Evolutionary conservation across 2,329 filamentous ascomycete species (phyloP).

Genomic region (Exophiala viscosa): DNA sequence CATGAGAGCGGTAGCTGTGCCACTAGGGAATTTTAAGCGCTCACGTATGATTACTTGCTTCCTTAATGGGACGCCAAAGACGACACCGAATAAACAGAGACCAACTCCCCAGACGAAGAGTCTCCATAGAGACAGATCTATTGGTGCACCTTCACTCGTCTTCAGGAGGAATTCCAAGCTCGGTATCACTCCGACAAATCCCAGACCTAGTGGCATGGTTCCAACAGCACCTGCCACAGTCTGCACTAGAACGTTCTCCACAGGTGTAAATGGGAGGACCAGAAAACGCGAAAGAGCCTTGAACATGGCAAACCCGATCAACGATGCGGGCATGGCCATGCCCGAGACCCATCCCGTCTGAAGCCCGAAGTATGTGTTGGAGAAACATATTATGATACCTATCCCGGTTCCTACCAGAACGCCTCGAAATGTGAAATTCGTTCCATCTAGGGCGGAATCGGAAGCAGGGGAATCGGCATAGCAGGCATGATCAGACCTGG

Average conservation of each 20-base stretch:
- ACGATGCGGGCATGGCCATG: slow-evolving; percentile 94
- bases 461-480: slow-evolving; percentile 15
- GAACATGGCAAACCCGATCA: slow-evolving; percentile 95
- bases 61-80: slow-evolving; percentile 88
- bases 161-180: slow-evolving; percentile 83
- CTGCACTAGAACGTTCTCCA: slow-evolving; percentile 95
- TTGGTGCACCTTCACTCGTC: slow-evolving; percentile 71
- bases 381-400: slow-evolving; percentile 88
- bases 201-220: slow-evolving; percentile 93
- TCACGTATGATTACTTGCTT: slow-evolving; percentile 91
- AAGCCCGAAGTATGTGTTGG: slow-evolving; percentile 98
- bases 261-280: slow-evolving; percentile 78
- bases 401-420: slow-evolving; percentile 76
- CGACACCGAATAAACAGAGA: slow-evolving; percentile 91
- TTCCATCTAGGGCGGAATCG: slow-evolving; percentile 42
- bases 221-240: slow-evolving; percentile 93
- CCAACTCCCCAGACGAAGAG: slow-evolving; percentile 87
- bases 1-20: slow-evolving; percentile 90
- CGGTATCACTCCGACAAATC: slow-evolving; percentile 91
- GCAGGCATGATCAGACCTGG: slow-evolving; percentile 23
- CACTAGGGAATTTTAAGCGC: slow-evolving; percentile 88
- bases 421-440: slow-evolving; percentile 81
- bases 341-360: slow-evolving; percentile 81
- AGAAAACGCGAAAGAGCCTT: slow-evolving; percentile 70
- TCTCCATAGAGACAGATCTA: slow-evolving; percentile 69